Evolutionary conservation across 768 basidiomycete species (phyloP).

Genomic region (Favolaschia claudopus): DNA sequence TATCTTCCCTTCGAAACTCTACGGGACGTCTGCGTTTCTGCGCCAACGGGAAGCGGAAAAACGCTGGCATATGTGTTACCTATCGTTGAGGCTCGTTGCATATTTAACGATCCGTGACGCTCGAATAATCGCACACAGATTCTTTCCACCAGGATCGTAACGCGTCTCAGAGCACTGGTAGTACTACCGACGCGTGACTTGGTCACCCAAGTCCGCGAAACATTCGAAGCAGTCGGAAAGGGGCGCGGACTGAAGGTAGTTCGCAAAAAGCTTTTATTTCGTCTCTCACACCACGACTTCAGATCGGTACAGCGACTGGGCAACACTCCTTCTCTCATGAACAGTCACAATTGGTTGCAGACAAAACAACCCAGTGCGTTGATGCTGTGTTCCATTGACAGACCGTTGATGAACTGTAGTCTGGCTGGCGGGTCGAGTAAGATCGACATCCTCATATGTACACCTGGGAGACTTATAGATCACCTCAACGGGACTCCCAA

Average conservation of each 20-base stretch:
- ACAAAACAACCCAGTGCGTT: slow-evolving; percentile 59
- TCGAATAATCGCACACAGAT: slow-evolving; percentile 53
- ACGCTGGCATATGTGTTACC: slow-evolving; percentile 96
- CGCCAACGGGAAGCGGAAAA: slow-evolving; percentile 98
- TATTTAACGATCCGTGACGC: background rate
- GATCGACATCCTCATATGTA: slow-evolving; percentile 94
- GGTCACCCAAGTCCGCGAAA: slow-evolving; percentile 91
- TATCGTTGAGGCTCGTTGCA: slow-evolving; percentile 75
- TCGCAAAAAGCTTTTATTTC: slow-evolving; percentile 6
- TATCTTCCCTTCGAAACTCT: slow-evolving; percentile 74
- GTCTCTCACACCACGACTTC: slow-evolving; percentile 5
- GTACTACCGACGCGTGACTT: slow-evolving; percentile 95
- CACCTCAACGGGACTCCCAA: slow-evolving; percentile 89
- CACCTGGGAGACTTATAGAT: slow-evolving; percentile 94
- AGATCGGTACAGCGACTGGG: slow-evolving; percentile 87
- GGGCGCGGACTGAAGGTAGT: slow-evolving; percentile 87
- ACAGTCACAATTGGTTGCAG: slow-evolving; percentile 79
- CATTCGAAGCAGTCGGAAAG: slow-evolving; percentile 83
- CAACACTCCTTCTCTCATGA: slow-evolving; percentile 96
- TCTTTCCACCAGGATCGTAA: slow-evolving; percentile 76
- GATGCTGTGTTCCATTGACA: background rate
- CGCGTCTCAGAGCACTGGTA: slow-evolving; percentile 85
- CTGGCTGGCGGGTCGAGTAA: slow-evolving; percentile 88
- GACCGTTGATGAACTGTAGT: slow-evolving; percentile 43
- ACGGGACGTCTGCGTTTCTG: slow-evolving; percentile 90